phyloP scores from a whole-genome alignment of 2,329 filamentous ascomycete species.

The Parasarocladium wereldwijsianum region DNA sequence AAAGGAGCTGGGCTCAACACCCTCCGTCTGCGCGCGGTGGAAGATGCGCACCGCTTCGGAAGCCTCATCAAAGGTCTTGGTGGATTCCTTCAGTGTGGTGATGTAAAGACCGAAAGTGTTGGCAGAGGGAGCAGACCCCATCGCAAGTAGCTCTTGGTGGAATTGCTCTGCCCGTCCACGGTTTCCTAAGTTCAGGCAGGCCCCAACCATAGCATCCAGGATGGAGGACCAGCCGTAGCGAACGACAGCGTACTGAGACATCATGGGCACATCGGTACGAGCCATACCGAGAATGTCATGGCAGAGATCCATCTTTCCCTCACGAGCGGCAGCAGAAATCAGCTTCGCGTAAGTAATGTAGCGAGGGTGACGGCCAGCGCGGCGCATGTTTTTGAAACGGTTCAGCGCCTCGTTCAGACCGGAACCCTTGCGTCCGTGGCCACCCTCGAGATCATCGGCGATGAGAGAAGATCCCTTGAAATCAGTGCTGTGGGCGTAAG shows the following conservation, averaged over 20 bases:
- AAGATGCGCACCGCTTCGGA: slow-evolving; percentile 97
- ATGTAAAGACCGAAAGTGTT: slow-evolving; percentile 99
- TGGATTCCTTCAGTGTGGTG: slow-evolving; percentile 94
- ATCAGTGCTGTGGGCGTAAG: slow-evolving; percentile 79
- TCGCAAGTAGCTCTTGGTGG: slow-evolving; percentile 80
- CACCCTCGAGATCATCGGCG: slow-evolving; percentile 75
- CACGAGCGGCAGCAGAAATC: slow-evolving; percentile 77
- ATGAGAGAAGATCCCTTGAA: slow-evolving; percentile 88
- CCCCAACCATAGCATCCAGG: slow-evolving; percentile 89
- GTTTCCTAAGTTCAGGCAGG: slow-evolving; percentile 71
- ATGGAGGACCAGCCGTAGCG: slow-evolving; percentile 95
- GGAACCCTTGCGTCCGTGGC: slow-evolving; percentile 55
- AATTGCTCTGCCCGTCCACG: slow-evolving; percentile 70
- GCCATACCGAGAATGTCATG: slow-evolving; percentile 84
- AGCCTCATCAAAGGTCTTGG: slow-evolving; percentile 95
- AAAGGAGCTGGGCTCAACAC: slow-evolving; percentile 92
- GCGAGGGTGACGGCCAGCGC: slow-evolving; percentile 76
- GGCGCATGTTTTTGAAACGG: slow-evolving; percentile 86
- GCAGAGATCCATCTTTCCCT: slow-evolving; percentile 66
- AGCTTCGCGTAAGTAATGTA: slow-evolving; percentile 97
- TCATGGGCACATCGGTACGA: slow-evolving; percentile 71
- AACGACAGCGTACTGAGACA: slow-evolving; percentile 72
- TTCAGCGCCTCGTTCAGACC: slow-evolving; percentile 67
- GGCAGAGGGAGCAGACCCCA: slow-evolving; percentile 82
- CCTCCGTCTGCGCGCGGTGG: slow-evolving; percentile 80